A percentile compares a stretch with the other conserved stretches of the same genome.
Evolutionary conservation across 2,329 filamentous ascomycete species (phyloP).

Genomic region (Alternaria postmessia): DNA sequence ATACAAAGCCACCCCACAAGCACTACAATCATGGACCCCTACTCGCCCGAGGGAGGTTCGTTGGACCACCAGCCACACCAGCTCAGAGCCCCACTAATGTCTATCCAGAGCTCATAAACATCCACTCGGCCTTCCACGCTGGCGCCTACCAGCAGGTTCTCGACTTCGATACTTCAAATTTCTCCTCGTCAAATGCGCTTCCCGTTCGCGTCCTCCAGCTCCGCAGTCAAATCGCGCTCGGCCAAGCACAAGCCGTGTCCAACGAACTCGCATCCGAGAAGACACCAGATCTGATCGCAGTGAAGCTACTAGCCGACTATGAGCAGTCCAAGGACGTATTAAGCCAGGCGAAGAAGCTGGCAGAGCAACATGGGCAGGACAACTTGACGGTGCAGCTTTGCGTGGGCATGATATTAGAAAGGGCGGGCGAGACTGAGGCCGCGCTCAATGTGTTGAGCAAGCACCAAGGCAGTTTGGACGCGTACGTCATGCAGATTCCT

Average conservation of each 20-base stretch:
- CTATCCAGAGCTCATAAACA: slow-evolving; percentile 68
- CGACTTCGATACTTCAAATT: slow-evolving; percentile 81
- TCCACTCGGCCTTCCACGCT: slow-evolving; percentile 72
- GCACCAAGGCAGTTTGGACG: slow-evolving; percentile 82
- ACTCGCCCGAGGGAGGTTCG: slow-evolving; percentile 69
- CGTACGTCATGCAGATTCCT: slow-evolving; percentile 59
- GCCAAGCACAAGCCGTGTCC: slow-evolving; percentile 77
- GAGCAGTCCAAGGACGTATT: slow-evolving; percentile 49
- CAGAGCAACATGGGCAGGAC: slow-evolving; percentile 68
- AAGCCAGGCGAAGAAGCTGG: slow-evolving; percentile 74
- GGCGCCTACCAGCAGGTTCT: slow-evolving; percentile 88
- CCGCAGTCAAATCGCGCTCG: slow-evolving; percentile 83
- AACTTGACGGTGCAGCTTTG: slow-evolving; percentile 84
- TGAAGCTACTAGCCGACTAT: slow-evolving; percentile 77
- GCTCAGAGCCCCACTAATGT: slow-evolving; percentile 22
- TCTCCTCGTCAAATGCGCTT: slow-evolving; percentile 80
- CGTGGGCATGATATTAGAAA: slow-evolving; percentile 81
- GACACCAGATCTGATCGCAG: slow-evolving; percentile 75
- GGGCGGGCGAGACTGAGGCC: slow-evolving; percentile 82
- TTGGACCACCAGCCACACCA: slow-evolving; percentile 5
- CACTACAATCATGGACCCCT: slow-evolving; percentile 60
- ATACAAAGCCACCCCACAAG: not conserved
- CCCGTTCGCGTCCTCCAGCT: slow-evolving; percentile 80
- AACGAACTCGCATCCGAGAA: slow-evolving; percentile 71
- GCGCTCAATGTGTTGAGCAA: slow-evolving; percentile 80